A percentile compares a stretch with the other conserved stretches of the same genome.
phyloP scores from a whole-genome alignment of 768 basidiomycete species.

The Amanita exitialis region DNA sequence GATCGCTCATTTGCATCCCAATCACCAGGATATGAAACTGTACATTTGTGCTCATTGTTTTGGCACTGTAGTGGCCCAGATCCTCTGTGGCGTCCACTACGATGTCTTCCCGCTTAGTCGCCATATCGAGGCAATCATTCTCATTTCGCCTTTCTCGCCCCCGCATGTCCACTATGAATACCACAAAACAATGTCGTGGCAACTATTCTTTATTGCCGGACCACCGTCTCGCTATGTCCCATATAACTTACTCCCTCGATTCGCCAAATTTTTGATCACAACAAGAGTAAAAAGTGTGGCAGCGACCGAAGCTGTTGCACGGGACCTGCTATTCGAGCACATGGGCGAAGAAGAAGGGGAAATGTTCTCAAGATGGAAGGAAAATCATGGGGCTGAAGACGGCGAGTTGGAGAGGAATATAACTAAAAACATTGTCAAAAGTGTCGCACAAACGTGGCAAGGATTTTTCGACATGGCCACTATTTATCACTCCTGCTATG shows the following conservation, averaged over 20 bases:
- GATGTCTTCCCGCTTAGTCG: slow-evolving; percentile 40
- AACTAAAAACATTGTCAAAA: slow-evolving; percentile 32
- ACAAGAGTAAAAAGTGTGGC: slow-evolving; percentile 26
- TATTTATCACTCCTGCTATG: slow-evolving; percentile 43
- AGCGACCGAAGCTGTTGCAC: slow-evolving; percentile 31
- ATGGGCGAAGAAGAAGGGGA: slow-evolving; percentile 27
- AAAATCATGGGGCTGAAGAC: slow-evolving; percentile 26
- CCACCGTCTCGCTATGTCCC: slow-evolving; percentile 33
- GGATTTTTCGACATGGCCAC: slow-evolving; percentile 35
- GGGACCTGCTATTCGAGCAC: slow-evolving; percentile 22
- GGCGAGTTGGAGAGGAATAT: slow-evolving; percentile 32
- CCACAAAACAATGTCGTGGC: slow-evolving; percentile 33
- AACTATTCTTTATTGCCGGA: slow-evolving; percentile 35
- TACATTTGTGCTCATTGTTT: slow-evolving; percentile 46
- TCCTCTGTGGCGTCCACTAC: slow-evolving; percentile 42
- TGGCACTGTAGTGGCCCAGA: slow-evolving; percentile 45
- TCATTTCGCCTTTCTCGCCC: slow-evolving; percentile 37
- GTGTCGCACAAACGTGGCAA: slow-evolving; percentile 39
- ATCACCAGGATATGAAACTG: slow-evolving; percentile 27
- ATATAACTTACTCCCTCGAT: slow-evolving; percentile 22
- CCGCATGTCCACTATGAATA: slow-evolving; percentile 36
- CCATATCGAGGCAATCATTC: slow-evolving; percentile 34
- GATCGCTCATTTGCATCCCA: slow-evolving; percentile 40
- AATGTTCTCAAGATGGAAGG: slow-evolving; percentile 32
- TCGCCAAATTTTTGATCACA: slow-evolving; percentile 22